A percentile compares a stretch with the other conserved stretches of the same genome.
Evolutionary conservation across 495 filamentous ascomycete species (phyloP).

Genomic region (Evernia prunastri): DNA sequence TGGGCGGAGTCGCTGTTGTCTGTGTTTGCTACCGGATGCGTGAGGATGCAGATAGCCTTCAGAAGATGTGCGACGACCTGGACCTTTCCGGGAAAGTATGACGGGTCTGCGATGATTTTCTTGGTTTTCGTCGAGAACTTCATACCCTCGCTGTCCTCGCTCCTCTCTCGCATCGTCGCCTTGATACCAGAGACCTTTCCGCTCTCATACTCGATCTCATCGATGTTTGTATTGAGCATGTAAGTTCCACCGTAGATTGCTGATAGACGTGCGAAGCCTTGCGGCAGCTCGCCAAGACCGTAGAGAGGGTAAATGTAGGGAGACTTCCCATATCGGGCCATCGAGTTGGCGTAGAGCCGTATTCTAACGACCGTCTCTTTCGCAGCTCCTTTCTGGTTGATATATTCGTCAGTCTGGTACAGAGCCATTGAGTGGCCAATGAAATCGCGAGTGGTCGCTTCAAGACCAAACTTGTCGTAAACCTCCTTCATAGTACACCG

Average conservation of each 20-base stretch:
- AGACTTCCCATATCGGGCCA: slow-evolving; percentile 96
- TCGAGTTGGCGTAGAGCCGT: slow-evolving; percentile 93
- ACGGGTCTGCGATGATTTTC: slow-evolving; percentile 93
- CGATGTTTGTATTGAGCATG: slow-evolving; percentile 92
- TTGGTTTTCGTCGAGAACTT: slow-evolving; percentile 93
- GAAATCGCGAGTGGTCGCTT: slow-evolving; percentile 88
- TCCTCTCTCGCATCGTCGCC: slow-evolving; percentile 84
- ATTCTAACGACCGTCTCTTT: slow-evolving; percentile 88
- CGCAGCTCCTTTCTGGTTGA: slow-evolving; percentile 63
- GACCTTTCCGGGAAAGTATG: slow-evolving; percentile 89
- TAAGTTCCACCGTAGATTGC: slow-evolving; percentile 99
- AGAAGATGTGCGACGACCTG: slow-evolving; percentile 81
- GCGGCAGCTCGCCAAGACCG: slow-evolving; percentile 92
- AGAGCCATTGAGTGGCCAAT: slow-evolving; percentile 98
- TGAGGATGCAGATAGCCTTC: slow-evolving; percentile 94
- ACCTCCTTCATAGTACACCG: slow-evolving; percentile 89
- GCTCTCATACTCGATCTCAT: slow-evolving; percentile 76
- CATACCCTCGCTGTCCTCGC: slow-evolving; percentile 72
- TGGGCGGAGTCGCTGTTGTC: slow-evolving; percentile 87
- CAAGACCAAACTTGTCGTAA: slow-evolving; percentile 94
- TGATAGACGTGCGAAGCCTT: slow-evolving; percentile 94
- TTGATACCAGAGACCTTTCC: slow-evolving; percentile 87
- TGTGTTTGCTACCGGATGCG: slow-evolving; percentile 84
- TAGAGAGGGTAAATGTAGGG: slow-evolving; percentile 99
- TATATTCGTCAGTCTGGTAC: slow-evolving; percentile 82